phyloP scores from a whole-genome alignment of 139 green algal species.

The Haematococcus sp. region DNA sequence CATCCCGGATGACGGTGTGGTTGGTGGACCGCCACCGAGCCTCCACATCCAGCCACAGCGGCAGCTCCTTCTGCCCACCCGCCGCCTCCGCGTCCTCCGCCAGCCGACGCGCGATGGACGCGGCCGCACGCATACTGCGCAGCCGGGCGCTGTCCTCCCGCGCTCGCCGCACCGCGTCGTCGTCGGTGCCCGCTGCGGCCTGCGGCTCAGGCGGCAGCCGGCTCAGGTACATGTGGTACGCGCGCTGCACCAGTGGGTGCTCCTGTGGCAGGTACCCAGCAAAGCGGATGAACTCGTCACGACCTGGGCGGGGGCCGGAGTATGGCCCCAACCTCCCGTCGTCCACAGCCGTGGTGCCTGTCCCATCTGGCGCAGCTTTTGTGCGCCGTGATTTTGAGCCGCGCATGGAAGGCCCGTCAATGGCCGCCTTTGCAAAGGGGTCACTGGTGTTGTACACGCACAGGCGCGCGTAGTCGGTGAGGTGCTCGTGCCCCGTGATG shows the following conservation, averaged over 20 bases:
- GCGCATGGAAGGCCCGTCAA: slow-evolving; percentile 15
- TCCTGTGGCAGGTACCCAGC: background rate
- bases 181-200: no score
- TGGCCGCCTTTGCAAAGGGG: slow-evolving; percentile 17
- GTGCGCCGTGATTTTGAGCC: background rate
- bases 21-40: slow-evolving; percentile 2
- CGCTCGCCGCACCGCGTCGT: no score
- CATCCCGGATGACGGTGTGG: background rate
- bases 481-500: slow-evolving; percentile 16
- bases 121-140: no score
- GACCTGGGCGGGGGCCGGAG: background rate
- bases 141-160: no score
- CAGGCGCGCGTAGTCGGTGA: slow-evolving; percentile 28
- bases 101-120: no score
- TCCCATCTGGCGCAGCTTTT: no score
- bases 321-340: no score
- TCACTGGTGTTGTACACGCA: slow-evolving; percentile 26
- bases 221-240: background rate
- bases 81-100: no score
- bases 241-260: slow-evolving; percentile 1
- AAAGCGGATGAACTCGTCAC: slow-evolving; percentile 2
- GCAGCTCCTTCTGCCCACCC: no score
- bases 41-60: no score
- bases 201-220: background rate
- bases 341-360: no score